Conservation (phyloP, 495 filamentous ascomycete species). For the Pseudoneurospora amorphoporcata region DNA sequence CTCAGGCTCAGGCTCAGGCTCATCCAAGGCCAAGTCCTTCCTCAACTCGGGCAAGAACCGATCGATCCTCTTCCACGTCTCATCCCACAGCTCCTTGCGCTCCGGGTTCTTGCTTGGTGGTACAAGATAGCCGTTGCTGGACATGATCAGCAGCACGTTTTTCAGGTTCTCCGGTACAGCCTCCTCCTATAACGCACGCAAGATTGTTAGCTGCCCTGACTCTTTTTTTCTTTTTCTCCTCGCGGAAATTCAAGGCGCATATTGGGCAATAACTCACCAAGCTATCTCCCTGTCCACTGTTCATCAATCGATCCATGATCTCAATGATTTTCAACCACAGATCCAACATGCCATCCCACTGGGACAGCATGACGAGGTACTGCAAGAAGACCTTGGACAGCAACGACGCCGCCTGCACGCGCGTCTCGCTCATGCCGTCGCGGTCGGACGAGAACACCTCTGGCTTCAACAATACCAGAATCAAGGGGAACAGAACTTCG, state of each 20-base stretch:
- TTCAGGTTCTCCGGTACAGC: conserved; percentile 93
- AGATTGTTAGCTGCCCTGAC: conserved; percentile 10
- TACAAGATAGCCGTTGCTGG: conserved; percentile 74
- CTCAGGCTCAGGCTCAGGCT: conserved; percentile 7
- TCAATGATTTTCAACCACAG: conserved; percentile 89
- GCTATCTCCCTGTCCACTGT: conserved; percentile 86
- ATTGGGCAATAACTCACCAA: conserved; percentile 46
- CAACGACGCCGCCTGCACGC: conserved; percentile 82
- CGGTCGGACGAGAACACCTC: conserved; percentile 92
- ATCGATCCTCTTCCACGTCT: conserved; percentile 84
- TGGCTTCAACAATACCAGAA: conserved; percentile 79
- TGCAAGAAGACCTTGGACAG: conserved; percentile 94
- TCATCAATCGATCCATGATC: conserved; percentile 93
- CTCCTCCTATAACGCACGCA: conserved; percentile 54
- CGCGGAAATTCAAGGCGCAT: neutral
- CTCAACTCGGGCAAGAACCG: conserved; percentile 75
- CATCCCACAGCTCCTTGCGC: conserved; percentile 55
- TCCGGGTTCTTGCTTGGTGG: conserved; percentile 52
- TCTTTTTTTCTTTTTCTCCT: neutral
- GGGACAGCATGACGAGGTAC: conserved; percentile 73
- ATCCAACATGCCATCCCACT: conserved; percentile 86
- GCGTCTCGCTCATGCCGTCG: conserved; percentile 87
- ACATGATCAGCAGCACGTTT: conserved; percentile 95
- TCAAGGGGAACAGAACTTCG: conserved; percentile 91
- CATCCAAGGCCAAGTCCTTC: conserved; percentile 40